Conservation (phyloP, 306 rosid species). For the Neltuma alba region DNA sequence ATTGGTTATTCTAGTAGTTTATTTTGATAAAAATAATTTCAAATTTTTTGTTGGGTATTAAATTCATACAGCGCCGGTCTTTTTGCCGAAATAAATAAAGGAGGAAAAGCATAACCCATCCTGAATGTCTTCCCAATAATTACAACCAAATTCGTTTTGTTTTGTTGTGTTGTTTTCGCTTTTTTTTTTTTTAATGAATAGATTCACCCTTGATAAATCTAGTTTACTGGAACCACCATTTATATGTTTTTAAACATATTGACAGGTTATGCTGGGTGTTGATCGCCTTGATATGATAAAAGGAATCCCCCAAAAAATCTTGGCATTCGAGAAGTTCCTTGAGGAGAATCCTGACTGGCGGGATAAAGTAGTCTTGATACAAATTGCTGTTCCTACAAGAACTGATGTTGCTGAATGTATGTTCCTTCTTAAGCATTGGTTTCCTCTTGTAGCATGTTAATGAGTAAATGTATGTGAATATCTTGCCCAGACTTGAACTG, state of each 20-base stretch:
- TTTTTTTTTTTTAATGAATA: neutral
- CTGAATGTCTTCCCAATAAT: neutral
- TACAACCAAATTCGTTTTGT: neutral
- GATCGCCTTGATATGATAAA: conserved; percentile 99
- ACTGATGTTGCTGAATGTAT: conserved; percentile 90
- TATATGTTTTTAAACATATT: conserved; percentile 39
- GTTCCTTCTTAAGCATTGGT: conserved; percentile 40
- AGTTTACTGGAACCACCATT: conserved; percentile 35
- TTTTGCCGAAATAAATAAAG: no score
- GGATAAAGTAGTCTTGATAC: conserved; percentile 93
- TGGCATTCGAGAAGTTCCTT: conserved; percentile 93
- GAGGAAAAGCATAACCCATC: neutral
- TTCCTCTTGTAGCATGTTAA: conserved; percentile 27
- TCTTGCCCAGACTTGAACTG: neutral
- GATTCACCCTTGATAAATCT: conserved; percentile 12
- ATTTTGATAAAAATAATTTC: neutral
- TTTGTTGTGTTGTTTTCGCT: no score
- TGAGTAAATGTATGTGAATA: conserved; percentile 2
- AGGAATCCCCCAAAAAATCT: conserved; percentile 92
- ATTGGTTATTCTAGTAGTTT: neutral
- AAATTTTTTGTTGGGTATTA: neutral
- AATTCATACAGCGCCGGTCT: neutral
- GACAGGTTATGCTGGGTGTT: conserved; percentile 92
- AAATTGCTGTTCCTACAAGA: conserved; percentile 97
- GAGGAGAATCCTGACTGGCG: conserved; percentile 93